Base-by-base conservation (phyloP, 192 early-diverging fungal genomes). In the Linnemannia elongata region DNA sequence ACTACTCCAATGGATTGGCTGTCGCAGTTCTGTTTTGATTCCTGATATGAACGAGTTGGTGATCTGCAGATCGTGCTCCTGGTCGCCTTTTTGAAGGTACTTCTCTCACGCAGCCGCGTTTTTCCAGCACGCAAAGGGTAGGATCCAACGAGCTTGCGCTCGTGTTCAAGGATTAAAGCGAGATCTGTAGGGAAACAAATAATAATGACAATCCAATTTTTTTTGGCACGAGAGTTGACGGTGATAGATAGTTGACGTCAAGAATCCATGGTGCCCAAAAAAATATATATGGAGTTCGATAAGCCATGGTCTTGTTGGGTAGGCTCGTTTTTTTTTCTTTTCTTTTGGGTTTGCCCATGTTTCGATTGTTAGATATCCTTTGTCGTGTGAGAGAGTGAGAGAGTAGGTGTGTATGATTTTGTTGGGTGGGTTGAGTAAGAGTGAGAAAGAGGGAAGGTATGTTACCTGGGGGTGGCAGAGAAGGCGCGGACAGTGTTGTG, bases 401-500 rank as follows among this genome's bases (percentile, higher is more conserved):
- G 57, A 70, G 41, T 27, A 54, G 6, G 47, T 24, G 45, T 72
- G 47, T 42, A 17, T n/a, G 38, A 72, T 6, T 71, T 44, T 45
- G 71, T 60, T 69, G 60, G 60, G 27, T 41, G 22, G 72, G 33
- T 24, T 52, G 18, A 72, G 33, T 24, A 52, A 57, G n/a, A 44
- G 17, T 41, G 57, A 35, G 30, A 35, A 18, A 52, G 36, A 72
- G 27, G 12, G 10, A 52, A 41, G 52, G 18, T 20, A 52, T 24
- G 52, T 47, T 63, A 78, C 82, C 89, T 90, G 76, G 87, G 69
- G 24, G 87, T 79, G 52, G 82, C 49, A 66, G 90, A 87, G 88
- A 89, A 89, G 42, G 90, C 42, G 73, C 91, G 91, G 69, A 71
- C 83, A 57, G 85, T 70, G 75, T 77, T 80, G 45, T 75, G 76